Evolutionary conservation across 1,284 basidiomycete species (phyloP).

Genomic region (Tylopilus sp.): DNA sequence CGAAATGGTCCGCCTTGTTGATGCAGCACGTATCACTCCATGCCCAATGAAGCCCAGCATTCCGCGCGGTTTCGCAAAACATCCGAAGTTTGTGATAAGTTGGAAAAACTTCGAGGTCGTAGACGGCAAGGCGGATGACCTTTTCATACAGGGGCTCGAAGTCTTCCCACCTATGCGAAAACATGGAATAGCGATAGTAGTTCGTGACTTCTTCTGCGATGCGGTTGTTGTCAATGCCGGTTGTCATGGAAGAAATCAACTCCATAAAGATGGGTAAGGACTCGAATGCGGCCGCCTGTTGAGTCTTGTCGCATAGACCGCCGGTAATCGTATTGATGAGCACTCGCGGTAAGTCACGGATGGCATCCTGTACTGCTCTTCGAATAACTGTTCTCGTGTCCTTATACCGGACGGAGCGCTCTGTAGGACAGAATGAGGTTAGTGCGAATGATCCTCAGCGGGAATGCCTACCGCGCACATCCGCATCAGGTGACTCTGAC

Average conservation of each 20-base stretch:
- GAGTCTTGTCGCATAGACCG: slow-evolving; percentile 5
- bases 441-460: too few species aligned
- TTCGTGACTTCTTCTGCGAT: neutral
- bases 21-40: neutral
- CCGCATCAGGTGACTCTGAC: slow-evolving; percentile 2
- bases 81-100: slow-evolving; percentile 16
- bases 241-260: slow-evolving; percentile 8
- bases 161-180: slow-evolving; percentile 16
- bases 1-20: neutral
- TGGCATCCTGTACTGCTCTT: neutral
- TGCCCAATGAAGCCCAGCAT: neutral
- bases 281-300: slow-evolving; percentile 11
- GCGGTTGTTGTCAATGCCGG: neutral
- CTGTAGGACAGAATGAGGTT: neutral
- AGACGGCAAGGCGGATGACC: neutral
- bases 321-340: slow-evolving; percentile 19
- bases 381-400: neutral
- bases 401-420: neutral
- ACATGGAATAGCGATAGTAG: slow-evolving; percentile 12
- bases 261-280: neutral
- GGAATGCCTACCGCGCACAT: neutral
- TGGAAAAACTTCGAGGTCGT: neutral
- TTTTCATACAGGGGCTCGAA: slow-evolving; percentile 17
- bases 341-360: slow-evolving; percentile 11
- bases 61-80: slow-evolving; percentile 9